Percentiles rank a stretch among this genome's conserved stretches.
Evolutionary conservation across 2,329 filamentous ascomycete species (phyloP).

Genomic region (Parastagonospora avenae): DNA sequence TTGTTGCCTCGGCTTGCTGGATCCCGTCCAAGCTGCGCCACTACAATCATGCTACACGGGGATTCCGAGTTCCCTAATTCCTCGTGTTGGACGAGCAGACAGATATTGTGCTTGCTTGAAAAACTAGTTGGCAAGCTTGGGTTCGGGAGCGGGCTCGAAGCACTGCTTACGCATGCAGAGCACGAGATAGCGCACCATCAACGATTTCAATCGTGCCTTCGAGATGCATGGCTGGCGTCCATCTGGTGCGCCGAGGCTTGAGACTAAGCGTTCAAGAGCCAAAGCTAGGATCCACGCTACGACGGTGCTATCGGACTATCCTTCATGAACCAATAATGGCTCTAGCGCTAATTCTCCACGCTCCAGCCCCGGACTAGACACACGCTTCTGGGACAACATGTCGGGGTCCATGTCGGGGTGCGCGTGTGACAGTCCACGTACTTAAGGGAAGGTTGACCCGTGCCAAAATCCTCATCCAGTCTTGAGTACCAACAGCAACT

Average conservation of each 20-base stretch:
- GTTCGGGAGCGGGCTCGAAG: no score
- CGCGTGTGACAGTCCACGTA: constrained; percentile 23
- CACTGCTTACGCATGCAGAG: no score
- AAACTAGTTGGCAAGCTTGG: no score
- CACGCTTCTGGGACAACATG: constrained; percentile 28
- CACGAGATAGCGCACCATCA: not conserved
- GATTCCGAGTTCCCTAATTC: no score
- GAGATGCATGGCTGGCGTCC: constrained; percentile 10
- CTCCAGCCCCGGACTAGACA: constrained; percentile 25
- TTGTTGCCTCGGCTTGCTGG: constrained; percentile 5
- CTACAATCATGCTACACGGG: not conserved
- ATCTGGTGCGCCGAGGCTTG: constrained; percentile 18
- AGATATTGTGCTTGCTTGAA: no score
- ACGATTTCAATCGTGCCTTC: constrained; percentile 10
- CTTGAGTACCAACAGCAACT: not conserved
- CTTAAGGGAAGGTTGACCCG: constrained; percentile 23
- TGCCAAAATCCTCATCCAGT: constrained; percentile 6
- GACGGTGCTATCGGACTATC: constrained; percentile 14
- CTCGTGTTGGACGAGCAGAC: no score
- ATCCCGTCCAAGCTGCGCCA: not conserved
- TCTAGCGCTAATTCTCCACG: constrained; percentile 24
- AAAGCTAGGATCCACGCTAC: constrained; percentile 9
- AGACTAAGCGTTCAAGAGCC: constrained; percentile 6
- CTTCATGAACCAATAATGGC: constrained; percentile 19
- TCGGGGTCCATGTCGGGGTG: constrained; percentile 9